Conservation (phyloP, 2,329 filamentous ascomycete genomes). For the Pyrenophora graminea region DNA sequence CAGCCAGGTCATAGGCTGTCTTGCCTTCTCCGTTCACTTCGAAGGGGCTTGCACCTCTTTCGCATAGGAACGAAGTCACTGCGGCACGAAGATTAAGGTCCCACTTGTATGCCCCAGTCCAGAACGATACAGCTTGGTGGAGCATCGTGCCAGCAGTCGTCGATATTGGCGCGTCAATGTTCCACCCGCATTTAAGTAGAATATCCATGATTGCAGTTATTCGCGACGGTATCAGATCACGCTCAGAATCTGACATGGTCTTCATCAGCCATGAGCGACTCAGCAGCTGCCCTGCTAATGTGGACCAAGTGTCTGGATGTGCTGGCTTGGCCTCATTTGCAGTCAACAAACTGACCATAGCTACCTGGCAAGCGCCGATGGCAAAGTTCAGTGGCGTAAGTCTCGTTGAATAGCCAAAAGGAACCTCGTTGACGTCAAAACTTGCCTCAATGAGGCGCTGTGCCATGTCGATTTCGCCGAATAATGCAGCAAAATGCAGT, state of each 20-base stretch:
- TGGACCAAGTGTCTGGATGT: conserved; percentile 28
- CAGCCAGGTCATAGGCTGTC: conserved; percentile 24
- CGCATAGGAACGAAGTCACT: conserved; percentile 22
- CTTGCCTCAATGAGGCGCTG: conserved; percentile 17
- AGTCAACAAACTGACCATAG: conserved; percentile 29
- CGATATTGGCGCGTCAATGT: conserved; percentile 22
- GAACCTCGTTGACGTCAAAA: conserved; percentile 29
- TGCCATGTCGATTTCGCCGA: conserved; percentile 33
- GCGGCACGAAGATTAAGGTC: conserved; percentile 22
- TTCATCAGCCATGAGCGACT: conserved; percentile 30
- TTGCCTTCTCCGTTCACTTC: conserved; percentile 22
- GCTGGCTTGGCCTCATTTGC: conserved; percentile 20
- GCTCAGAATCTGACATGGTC: conserved; percentile 27
- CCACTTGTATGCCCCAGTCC: conserved; percentile 26
- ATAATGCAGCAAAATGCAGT: conserved; percentile 31
- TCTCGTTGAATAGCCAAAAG: conserved; percentile 28
- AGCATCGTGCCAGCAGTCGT: conserved; percentile 21
- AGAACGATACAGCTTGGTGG: conserved; percentile 31
- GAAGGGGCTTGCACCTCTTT: conserved; percentile 20
- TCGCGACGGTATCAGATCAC: conserved; percentile 12
- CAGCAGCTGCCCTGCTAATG: conserved; percentile 25
- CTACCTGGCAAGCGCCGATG: conserved; percentile 29
- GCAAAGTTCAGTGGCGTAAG: conserved; percentile 27
- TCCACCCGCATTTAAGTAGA: conserved; percentile 23
- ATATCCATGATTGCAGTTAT: conserved; percentile 23